phyloP scores from a whole-genome alignment of 768 basidiomycete species.

The Suillus brevipes region DNA sequence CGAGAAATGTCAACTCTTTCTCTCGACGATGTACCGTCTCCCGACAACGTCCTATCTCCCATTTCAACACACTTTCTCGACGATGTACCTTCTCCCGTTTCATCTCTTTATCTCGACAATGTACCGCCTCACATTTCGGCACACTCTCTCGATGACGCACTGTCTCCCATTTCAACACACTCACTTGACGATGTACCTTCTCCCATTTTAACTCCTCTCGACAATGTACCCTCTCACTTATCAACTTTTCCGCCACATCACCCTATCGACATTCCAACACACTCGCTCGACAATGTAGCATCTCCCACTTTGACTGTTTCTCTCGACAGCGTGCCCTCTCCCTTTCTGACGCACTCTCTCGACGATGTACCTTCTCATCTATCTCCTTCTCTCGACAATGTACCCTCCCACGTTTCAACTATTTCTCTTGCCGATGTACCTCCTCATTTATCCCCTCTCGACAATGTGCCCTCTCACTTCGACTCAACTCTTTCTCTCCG shows the following conservation, averaged over 20 bases:
- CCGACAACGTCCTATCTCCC: background rate
- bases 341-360: background rate
- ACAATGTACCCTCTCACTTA: background rate
- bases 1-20: background rate
- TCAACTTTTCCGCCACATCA: too few relatives aligned
- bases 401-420: background rate
- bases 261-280: too few relatives aligned
- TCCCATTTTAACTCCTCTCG: background rate
- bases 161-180: too few relatives aligned
- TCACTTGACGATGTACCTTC: background rate
- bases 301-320: background rate
- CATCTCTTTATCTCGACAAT: background rate
- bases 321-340: background rate
- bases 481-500: background rate
- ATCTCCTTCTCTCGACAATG: background rate
- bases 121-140: background rate
- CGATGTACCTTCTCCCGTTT: background rate
- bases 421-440: background rate
- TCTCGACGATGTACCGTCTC: background rate
- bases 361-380: background rate
- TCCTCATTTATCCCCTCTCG: background rate
- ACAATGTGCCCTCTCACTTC: background rate
- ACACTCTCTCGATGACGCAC: background rate
- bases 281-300: too few relatives aligned
- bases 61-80: background rate